These are phyloP conservation scores for Aspergillus alliaceus DNA, from an alignment of 2,329 filamentous ascomycete species.

Conservation along the genomic window DNA sequence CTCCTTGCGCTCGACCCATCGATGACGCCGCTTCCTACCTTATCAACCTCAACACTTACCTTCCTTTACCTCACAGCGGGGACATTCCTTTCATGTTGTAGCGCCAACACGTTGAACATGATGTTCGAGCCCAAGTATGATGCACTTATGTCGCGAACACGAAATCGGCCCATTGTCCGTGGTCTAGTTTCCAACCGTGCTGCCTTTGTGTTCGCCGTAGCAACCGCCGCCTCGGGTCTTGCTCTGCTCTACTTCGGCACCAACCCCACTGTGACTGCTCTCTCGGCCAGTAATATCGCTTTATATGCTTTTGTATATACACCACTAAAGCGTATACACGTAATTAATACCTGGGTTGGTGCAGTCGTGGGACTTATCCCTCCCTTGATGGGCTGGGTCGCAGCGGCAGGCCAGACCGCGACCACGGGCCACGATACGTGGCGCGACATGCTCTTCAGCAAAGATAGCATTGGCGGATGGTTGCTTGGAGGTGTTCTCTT, in stretches of 20 bases:
- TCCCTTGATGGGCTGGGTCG: slow-evolving; percentile 96
- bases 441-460: slow-evolving; percentile 73
- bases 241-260: slow-evolving; percentile 81
- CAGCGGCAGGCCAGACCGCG: slow-evolving; percentile 84
- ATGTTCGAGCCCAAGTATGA: slow-evolving; percentile 89
- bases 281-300: slow-evolving; percentile 80
- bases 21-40: slow-evolving; percentile 54
- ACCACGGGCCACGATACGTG: slow-evolving; percentile 69
- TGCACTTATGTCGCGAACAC: slow-evolving; percentile 88
- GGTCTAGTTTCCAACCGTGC: slow-evolving; percentile 70
- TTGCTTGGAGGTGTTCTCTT: slow-evolving; percentile 80
- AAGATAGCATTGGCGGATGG: slow-evolving; percentile 77
- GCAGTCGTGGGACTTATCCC: slow-evolving; percentile 91
- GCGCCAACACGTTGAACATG: slow-evolving; percentile 96
- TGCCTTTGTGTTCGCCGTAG: slow-evolving; percentile 76
- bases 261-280: slow-evolving; percentile 85
- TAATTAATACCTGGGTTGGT: slow-evolving; percentile 91
- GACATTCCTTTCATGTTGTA: slow-evolving; percentile 84
- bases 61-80: slow-evolving; percentile 88
- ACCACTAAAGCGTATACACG: slow-evolving; percentile 81
- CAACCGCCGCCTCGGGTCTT: slow-evolving; percentile 68
- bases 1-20: slow-evolving; percentile 83
- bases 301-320: slow-evolving; percentile 94
- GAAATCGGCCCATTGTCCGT: slow-evolving; percentile 84
- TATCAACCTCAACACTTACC: slow-evolving; percentile 76